phyloP scores from a whole-genome alignment of 768 basidiomycete species.

The Leccinum aurantiacum region DNA sequence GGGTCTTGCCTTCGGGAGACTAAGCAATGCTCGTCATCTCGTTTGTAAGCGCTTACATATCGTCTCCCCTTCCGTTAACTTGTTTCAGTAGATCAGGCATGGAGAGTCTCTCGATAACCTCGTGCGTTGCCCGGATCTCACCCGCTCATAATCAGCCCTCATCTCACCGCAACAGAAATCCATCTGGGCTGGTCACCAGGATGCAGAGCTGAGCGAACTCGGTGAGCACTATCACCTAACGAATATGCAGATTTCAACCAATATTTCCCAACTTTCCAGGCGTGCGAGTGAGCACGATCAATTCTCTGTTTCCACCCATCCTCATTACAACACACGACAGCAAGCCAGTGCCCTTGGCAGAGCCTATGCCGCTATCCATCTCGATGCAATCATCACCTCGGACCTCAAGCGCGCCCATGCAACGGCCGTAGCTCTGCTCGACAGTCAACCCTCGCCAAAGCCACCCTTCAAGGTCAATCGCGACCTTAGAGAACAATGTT shows the following conservation, averaged over 20 bases:
- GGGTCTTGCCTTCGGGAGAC: no score
- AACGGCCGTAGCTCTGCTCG: conserved; percentile 58
- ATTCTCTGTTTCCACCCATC: not conserved
- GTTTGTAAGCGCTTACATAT: conserved; percentile 20
- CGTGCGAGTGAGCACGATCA: conserved; percentile 44
- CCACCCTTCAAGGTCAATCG: conserved; percentile 48
- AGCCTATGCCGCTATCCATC: conserved; percentile 45
- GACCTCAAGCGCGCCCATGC: conserved; percentile 61
- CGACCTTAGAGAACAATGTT: conserved; percentile 66
- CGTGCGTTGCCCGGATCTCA: conserved; percentile 34
- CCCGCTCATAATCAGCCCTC: not conserved
- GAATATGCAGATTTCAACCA: conserved; percentile 1
- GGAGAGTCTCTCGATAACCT: conserved; percentile 78
- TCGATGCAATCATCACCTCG: conserved; percentile 65
- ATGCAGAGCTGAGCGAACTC: conserved; percentile 72
- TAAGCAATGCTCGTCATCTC: conserved; percentile 23
- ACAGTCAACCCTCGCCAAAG: conserved; percentile 46
- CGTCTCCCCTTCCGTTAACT: not conserved
- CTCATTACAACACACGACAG: conserved; percentile 30
- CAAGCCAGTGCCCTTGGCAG: conserved; percentile 65
- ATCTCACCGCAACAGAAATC: conserved; percentile 32
- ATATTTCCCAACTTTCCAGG: conserved; percentile 37
- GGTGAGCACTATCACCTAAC: conserved; percentile 44
- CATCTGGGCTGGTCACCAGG: conserved; percentile 76
- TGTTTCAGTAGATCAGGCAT: conserved; percentile 57